Base-by-base conservation (phyloP, 345 rosid genomes). In the Camelina hispida region DNA sequence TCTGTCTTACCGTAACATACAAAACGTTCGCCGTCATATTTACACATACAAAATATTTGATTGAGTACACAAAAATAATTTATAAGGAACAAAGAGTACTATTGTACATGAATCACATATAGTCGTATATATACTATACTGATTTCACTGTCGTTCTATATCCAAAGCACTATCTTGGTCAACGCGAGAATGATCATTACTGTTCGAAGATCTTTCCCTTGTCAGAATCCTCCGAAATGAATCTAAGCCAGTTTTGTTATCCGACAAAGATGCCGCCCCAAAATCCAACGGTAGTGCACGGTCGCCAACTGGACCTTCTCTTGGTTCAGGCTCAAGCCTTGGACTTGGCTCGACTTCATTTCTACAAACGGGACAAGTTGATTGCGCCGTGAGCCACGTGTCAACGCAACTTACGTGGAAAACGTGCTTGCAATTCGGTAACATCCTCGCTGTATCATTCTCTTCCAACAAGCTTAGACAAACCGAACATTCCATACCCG, bases 281-380 rank as follows among this genome's bases (percentile, higher is more conserved):
- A 72, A 54, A 22, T 82, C 82, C 30, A 80, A 38, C 4, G 85
- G 78, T 80, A 1, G 80, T 76, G 80, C 78, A 4, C 28, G 75
- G 4, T 74, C 78, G 5, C 46, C 51, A 40, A 51, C 66, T 0
- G 83, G 81, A 5, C 81, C 76, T 77, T 81, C 87, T 12, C 84
- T 70, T 6, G 85, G 82, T 75, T 81, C 87, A 1, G 91, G 88
- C 69, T 64, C 80, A 66, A 84, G 89, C 64, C 37, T 81, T 63
- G 63, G 71, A 79, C 74, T 40, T 2, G 96, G 96, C 85, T 83
- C 83, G 10, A 84, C 98, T 77, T 87, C 95, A 2, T 85, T 71
- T 4, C 98, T 85, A 79, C 98, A 93, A 60, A 91, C 69, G 0
- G 98, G 98, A 66, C 98, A 91, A 0, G 87, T 90, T 15, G 96